These are phyloP conservation scores for Trichaptum fuscoviolaceum DNA, from an alignment of 768 basidiomycete species.

Conservation along the genomic window DNA sequence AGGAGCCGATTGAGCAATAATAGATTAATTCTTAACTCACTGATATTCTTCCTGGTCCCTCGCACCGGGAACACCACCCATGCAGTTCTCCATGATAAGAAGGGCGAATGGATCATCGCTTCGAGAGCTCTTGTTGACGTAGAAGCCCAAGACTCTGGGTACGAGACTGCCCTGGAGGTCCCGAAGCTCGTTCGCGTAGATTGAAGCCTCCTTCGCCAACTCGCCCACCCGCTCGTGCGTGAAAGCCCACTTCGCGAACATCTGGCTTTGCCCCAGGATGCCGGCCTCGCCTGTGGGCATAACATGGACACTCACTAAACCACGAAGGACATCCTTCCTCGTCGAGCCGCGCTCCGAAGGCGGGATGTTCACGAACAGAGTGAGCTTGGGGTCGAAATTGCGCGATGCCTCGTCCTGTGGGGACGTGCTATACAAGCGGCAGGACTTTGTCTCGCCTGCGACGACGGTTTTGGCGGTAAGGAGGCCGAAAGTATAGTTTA, in stretches of 20 bases:
- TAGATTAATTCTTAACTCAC: conserved; percentile 4
- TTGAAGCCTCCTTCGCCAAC: conserved; percentile 27
- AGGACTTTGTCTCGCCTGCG: background rate
- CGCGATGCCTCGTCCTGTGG: background rate
- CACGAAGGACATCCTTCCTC: background rate
- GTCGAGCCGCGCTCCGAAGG: background rate
- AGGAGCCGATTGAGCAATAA: background rate
- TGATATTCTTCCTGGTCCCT: conserved; percentile 9
- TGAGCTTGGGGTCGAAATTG: background rate
- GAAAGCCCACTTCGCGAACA: conserved; percentile 30
- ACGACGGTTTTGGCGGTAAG: background rate
- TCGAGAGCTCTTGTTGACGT: conserved; percentile 23
- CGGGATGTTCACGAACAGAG: background rate
- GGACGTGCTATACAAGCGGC: background rate
- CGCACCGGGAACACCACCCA: conserved; percentile 12
- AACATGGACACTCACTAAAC: background rate
- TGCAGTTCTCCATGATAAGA: conserved; percentile 36
- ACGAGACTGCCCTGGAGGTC: conserved; percentile 34
- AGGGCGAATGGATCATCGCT: conserved; percentile 21
- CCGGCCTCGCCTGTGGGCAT: background rate
- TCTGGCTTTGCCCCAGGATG: background rate
- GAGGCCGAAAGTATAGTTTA: background rate
- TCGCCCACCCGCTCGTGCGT: conserved; percentile 20
- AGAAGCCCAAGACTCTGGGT: conserved; percentile 35
- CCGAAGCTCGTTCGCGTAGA: conserved; percentile 29